Evolutionary conservation across 2,329 filamentous ascomycete genomes (phyloP).

Genomic region (Colletotrichum spaethianum): DNA sequence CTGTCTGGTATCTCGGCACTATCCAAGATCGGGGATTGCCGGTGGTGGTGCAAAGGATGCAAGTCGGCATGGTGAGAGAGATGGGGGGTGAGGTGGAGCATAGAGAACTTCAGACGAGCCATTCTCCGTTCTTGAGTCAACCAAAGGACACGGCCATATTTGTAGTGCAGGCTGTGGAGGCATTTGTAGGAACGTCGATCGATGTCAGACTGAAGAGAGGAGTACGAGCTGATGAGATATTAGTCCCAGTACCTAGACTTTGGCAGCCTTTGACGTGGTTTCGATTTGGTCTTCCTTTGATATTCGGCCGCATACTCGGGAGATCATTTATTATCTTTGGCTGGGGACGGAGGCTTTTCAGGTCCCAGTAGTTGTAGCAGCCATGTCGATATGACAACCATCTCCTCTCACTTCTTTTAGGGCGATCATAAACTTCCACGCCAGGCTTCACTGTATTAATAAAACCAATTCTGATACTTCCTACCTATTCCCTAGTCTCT

Average conservation of each 20-base stretch:
- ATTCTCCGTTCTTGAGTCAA: constrained; percentile 65
- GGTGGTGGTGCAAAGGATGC: constrained; percentile 54
- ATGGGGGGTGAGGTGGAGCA: constrained; percentile 54
- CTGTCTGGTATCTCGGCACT: constrained; percentile 62
- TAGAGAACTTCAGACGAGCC: constrained; percentile 59
- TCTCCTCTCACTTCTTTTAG: not conserved
- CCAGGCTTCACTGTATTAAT: not conserved
- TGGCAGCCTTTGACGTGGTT: not conserved
- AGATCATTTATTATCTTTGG: not conserved
- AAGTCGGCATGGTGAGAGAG: constrained; percentile 55
- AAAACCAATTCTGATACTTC: not conserved
- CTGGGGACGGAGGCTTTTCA: not conserved
- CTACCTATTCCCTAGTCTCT: no score
- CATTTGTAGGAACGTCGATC: not conserved
- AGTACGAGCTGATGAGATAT: not conserved
- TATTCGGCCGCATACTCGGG: not conserved
- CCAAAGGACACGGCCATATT: constrained; percentile 54
- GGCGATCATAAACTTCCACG: not conserved
- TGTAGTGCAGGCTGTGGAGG: not conserved
- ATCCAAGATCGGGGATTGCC: constrained; percentile 58
- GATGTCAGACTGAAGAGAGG: not conserved
- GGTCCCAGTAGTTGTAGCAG: not conserved
- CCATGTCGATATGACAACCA: not conserved
- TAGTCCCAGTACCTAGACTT: not conserved
- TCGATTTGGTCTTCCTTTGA: not conserved